phyloP scores from a whole-genome alignment of 257 asterid genomes.

The Asclepias syriaca region DNA sequence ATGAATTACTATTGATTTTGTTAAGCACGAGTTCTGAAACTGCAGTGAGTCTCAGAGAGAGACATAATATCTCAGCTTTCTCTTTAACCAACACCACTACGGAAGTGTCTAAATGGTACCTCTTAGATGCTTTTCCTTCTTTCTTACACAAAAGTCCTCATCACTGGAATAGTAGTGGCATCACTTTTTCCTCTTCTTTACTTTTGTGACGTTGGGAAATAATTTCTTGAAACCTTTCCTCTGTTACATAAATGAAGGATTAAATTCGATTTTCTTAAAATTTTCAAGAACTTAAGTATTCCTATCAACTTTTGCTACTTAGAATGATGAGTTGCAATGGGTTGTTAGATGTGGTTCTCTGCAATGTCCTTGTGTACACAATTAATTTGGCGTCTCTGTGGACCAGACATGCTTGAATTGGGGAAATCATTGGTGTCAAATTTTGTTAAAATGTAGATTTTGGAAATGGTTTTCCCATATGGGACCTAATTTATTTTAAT shows the following conservation, averaged over 20 bases:
- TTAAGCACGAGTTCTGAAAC: slow-evolving; percentile 46
- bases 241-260: neutral
- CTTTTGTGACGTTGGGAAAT: slow-evolving; percentile 2
- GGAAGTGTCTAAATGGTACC: slow-evolving; percentile 19
- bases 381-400: slow-evolving; percentile 11
- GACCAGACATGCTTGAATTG: slow-evolving; percentile 15
- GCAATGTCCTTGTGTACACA: slow-evolving; percentile 9
- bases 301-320: slow-evolving; percentile 4
- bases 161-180: slow-evolving; percentile 12
- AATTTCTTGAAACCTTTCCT: neutral
- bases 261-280: neutral
- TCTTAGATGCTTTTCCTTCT: slow-evolving; percentile 29
- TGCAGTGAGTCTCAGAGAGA: slow-evolving; percentile 20
- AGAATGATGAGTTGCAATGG: slow-evolving; percentile 13
- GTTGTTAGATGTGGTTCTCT: neutral
- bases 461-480: slow-evolving; percentile 8
- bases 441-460: neutral
- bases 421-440: slow-evolving; percentile 3
- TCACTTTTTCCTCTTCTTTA: neutral
- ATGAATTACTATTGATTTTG: slow-evolving; percentile 14
- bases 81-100: slow-evolving; percentile 41
- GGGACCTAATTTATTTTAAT: slow-evolving; percentile 10
- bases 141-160: slow-evolving; percentile 16
- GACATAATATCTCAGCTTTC: slow-evolving; percentile 39
- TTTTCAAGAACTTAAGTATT: neutral